phyloP scores from a whole-genome alignment of 306 rosid species.

The Quercus berberidifolia region DNA sequence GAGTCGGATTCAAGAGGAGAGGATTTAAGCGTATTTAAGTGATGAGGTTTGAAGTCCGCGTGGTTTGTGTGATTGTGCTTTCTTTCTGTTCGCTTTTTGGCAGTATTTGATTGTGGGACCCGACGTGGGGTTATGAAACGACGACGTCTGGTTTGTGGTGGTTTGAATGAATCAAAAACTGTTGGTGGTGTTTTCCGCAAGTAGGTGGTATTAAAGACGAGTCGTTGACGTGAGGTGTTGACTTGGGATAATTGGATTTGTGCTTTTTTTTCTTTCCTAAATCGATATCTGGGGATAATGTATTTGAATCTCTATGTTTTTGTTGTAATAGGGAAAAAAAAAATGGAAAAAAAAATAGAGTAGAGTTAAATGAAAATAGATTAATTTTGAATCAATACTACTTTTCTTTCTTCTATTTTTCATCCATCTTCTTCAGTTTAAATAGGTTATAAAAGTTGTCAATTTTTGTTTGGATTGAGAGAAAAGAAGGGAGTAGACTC shows the following conservation, averaged over 20 bases:
- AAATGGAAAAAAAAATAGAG: fast-evolving
- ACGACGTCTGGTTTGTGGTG: constrained; percentile 3
- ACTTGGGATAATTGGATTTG: too few species aligned
- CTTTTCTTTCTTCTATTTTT: fast-evolving
- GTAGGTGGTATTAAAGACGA: too few species aligned
- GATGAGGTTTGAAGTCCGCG: constrained; percentile 26
- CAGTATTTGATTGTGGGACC: too few species aligned
- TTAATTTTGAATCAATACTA: too few species aligned
- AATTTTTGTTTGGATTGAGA: too few species aligned
- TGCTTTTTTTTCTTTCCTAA: too few species aligned
- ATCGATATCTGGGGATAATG: too few species aligned
- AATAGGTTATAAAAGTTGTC: fast-evolving
- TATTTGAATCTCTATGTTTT: too few species aligned
- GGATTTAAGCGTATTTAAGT: constrained; percentile 26
- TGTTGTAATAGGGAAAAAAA: fast-evolving
- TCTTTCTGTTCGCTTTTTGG: background rate
- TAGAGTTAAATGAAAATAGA: fast-evolving
- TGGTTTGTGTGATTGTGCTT: background rate
- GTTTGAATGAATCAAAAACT: background rate
- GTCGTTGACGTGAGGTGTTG: background rate
- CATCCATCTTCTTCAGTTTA: fast-evolving
- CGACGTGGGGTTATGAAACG: too few species aligned
- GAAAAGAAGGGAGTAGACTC: fast-evolving
- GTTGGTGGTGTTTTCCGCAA: too few species aligned
- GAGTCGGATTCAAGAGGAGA: constrained; percentile 28